Conservation (phyloP, 2,329 filamentous ascomycete species). For the Botrytis aclada region DNA sequence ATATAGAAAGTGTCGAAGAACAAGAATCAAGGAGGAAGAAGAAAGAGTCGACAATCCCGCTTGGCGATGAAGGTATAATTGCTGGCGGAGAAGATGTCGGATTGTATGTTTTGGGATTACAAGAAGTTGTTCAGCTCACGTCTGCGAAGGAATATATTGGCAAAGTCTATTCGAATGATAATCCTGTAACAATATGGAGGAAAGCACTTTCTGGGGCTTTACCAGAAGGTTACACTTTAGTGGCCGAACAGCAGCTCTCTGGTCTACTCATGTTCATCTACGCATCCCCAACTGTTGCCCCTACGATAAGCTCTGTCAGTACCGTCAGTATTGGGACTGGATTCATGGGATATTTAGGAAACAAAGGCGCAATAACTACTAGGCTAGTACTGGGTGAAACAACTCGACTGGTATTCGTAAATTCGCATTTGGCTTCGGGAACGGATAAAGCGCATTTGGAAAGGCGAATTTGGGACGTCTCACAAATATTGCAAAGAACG, state of each 20-base stretch:
- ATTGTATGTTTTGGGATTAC: slow-evolving; percentile 84
- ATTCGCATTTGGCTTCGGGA: slow-evolving; percentile 87
- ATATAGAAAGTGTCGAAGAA: slow-evolving; percentile 45
- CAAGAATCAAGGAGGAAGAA: slow-evolving; percentile 47
- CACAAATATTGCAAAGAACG: slow-evolving; percentile 72
- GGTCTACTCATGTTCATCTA: slow-evolving; percentile 83
- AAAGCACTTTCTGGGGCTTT: slow-evolving; percentile 69
- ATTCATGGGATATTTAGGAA: slow-evolving; percentile 88
- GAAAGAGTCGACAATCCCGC: slow-evolving; percentile 46
- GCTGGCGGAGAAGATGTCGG: slow-evolving; percentile 68
- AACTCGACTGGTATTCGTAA: slow-evolving; percentile 84
- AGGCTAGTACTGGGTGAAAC: slow-evolving; percentile 85
- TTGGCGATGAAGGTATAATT: slow-evolving; percentile 40
- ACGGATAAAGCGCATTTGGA: slow-evolving; percentile 74
- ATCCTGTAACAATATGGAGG: slow-evolving; percentile 75
- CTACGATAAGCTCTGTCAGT: slow-evolving; percentile 76
- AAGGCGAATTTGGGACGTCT: slow-evolving; percentile 80
- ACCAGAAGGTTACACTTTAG: slow-evolving; percentile 70
- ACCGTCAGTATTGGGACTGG: slow-evolving; percentile 84
- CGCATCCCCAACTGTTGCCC: slow-evolving; percentile 71
- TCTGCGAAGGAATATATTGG: slow-evolving; percentile 75
- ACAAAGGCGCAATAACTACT: slow-evolving; percentile 86
- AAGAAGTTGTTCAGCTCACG: slow-evolving; percentile 87
- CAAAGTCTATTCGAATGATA: slow-evolving; percentile 67
- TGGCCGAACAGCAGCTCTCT: slow-evolving; percentile 81